Conservation (phyloP, 768 basidiomycete genomes). For the Cubamyces sp. region DNA sequence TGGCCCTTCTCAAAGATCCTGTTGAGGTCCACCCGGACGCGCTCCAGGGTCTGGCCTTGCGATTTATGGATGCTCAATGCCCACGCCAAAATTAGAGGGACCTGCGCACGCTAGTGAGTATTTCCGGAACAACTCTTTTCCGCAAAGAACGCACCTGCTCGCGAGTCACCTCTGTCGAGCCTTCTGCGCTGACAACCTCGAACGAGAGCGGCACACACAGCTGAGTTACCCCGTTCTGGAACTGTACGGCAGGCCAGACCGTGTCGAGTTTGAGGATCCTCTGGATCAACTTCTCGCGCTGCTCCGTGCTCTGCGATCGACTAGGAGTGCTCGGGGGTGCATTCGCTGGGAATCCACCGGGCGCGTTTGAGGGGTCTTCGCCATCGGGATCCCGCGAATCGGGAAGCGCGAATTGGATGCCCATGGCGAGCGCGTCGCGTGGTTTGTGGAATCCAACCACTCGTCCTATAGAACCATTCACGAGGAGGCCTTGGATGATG, state of each 20-base stretch:
- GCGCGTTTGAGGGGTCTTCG: not conserved
- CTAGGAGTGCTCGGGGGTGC: no score
- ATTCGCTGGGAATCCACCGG: not conserved
- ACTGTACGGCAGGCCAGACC: slow-evolving; percentile 66
- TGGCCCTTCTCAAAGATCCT: slow-evolving; percentile 82
- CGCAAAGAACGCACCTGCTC: slow-evolving; percentile 48
- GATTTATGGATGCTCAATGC: slow-evolving; percentile 88
- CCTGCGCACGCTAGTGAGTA: slow-evolving; percentile 32
- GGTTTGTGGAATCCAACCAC: slow-evolving; percentile 30
- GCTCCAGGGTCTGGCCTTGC: slow-evolving; percentile 86
- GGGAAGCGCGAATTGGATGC: slow-evolving; percentile 38
- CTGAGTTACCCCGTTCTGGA: slow-evolving; percentile 50
- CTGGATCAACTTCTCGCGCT: slow-evolving; percentile 18
- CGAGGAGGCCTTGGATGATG: slow-evolving; percentile 64
- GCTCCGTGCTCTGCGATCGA: not conserved
- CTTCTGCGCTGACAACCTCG: slow-evolving; percentile 63
- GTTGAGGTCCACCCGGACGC: slow-evolving; percentile 79
- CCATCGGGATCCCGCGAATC: not conserved
- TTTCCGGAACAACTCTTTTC: not conserved
- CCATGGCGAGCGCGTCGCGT: slow-evolving; percentile 44
- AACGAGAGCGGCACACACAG: slow-evolving; percentile 63
- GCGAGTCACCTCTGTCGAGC: slow-evolving; percentile 60
- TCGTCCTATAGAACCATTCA: slow-evolving; percentile 70
- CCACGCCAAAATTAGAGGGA: slow-evolving; percentile 78
- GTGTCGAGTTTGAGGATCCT: slow-evolving; percentile 23